Evolutionary conservation across 2,329 filamentous ascomycete species (phyloP).

Genomic region (Tolypocladium ophioglossoides): DNA sequence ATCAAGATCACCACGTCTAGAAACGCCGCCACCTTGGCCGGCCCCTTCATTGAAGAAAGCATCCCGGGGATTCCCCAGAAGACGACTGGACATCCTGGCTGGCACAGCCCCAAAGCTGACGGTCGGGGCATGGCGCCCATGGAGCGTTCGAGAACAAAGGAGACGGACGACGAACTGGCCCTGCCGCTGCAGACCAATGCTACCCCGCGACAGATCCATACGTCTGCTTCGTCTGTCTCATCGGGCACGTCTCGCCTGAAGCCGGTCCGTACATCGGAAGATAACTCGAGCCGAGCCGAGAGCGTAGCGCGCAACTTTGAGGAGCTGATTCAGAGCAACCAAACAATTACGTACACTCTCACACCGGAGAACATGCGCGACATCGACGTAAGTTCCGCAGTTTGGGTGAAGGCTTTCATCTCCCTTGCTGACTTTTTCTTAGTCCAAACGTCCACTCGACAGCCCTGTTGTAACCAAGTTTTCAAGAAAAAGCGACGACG

Average conservation of each 20-base stretch:
- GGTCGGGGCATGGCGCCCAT: constrained; percentile 28
- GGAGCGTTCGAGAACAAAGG: constrained; percentile 23
- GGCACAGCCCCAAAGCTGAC: constrained; percentile 15
- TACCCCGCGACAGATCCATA: constrained; percentile 29
- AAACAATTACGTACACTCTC: constrained; percentile 73
- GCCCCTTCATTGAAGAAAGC: constrained; percentile 20
- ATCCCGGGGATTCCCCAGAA: constrained; percentile 22
- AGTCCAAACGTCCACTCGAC: constrained; percentile 30
- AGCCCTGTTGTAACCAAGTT: constrained; percentile 31
- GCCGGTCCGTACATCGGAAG: constrained; percentile 46
- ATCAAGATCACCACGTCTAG: constrained; percentile 26
- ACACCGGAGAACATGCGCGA: constrained; percentile 72
- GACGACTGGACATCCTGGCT: constrained; percentile 12
- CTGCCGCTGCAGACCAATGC: constrained; percentile 11
- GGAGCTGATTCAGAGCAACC: constrained; percentile 69
- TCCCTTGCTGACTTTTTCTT: constrained; percentile 7
- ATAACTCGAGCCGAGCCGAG: constrained; percentile 38
- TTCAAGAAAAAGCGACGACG: constrained; percentile 36
- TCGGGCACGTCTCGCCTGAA: constrained; percentile 41
- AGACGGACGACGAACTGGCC: constrained; percentile 22
- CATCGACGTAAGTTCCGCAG: constrained; percentile 48
- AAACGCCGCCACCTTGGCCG: constrained; percentile 15
- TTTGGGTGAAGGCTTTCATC: neutral
- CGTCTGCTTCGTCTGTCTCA: constrained; percentile 40
- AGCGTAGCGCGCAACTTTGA: constrained; percentile 63